phyloP scores from a whole-genome alignment of 2,329 filamentous ascomycete genomes.

The Emergomyces orientalis region DNA sequence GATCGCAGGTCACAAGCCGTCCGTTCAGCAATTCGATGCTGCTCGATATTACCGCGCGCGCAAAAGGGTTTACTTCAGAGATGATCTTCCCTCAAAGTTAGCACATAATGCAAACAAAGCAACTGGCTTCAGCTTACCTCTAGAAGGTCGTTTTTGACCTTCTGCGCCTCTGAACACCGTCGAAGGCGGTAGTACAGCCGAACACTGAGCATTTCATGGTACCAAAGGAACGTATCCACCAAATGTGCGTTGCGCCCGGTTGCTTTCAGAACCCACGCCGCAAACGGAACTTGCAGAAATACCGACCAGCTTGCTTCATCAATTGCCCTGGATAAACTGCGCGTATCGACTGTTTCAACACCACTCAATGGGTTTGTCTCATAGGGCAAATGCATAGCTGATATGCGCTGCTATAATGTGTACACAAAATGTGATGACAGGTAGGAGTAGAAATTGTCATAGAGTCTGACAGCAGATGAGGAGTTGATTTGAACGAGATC shows the following conservation, averaged over 20 bases:
- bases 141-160: too few relatives aligned
- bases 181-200: too few relatives aligned
- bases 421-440: not conserved
- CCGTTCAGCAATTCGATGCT: constrained; percentile 1
- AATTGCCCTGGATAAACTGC: too few relatives aligned
- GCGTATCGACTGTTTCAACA: not conserved
- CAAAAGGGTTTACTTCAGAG: constrained; percentile 1
- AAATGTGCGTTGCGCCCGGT: too few relatives aligned
- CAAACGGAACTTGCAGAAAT: too few relatives aligned
- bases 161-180: too few relatives aligned
- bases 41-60: not conserved
- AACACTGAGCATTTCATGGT: too few relatives aligned
- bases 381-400: constrained; percentile 1
- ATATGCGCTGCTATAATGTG: constrained; percentile 1
- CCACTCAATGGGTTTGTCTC: not conserved
- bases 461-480: constrained; percentile 2
- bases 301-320: too few relatives aligned
- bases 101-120: not conserved
- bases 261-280: too few relatives aligned
- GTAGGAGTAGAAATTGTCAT: not conserved
- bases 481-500: constrained; percentile 2
- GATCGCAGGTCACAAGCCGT: constrained; percentile 3
- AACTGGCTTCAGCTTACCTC: not conserved
- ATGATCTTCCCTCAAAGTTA: not conserved
- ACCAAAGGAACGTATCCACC: too few relatives aligned